These are phyloP conservation scores for Solanum hybrid DNA, from an alignment of 305 asterid genomes.

Conservation along the genomic window DNA sequence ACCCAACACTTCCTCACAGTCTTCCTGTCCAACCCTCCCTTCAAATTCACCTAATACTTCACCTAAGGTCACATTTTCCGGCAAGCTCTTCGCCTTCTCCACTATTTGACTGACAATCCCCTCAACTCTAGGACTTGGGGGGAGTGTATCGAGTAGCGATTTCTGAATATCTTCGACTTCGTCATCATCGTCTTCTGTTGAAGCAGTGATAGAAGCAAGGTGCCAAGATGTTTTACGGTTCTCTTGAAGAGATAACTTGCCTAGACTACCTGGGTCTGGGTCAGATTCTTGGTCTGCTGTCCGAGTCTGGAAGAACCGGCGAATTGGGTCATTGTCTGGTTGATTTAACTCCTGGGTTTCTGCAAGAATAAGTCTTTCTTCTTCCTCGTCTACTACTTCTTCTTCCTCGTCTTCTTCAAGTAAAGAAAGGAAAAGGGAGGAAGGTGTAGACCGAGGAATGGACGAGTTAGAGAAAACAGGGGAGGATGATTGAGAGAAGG, in stretches of 20 bases:
- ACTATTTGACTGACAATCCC: slow-evolving; percentile 51
- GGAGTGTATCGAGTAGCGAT: neutral
- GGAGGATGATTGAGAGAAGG: neutral
- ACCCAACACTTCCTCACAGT: slow-evolving; percentile 63
- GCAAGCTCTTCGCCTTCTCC: slow-evolving; percentile 43
- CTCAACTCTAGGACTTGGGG: slow-evolving; percentile 12
- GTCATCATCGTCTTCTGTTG: neutral
- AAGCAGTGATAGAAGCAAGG: slow-evolving; percentile 22
- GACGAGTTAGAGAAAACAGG: neutral
- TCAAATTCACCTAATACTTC: slow-evolving; percentile 63
- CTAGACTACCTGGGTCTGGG: slow-evolving; percentile 53
- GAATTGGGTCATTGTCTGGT: slow-evolving; percentile 45
- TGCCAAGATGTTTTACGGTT: slow-evolving; percentile 77
- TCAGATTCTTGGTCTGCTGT: slow-evolving; percentile 19
- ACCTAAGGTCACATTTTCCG: slow-evolving; percentile 61
- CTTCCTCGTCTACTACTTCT: slow-evolving; percentile 16
- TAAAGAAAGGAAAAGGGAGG: slow-evolving; percentile 65
- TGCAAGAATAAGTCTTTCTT: slow-evolving; percentile 2
- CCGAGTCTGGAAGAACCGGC: slow-evolving; percentile 57
- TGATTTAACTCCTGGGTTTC: neutral
- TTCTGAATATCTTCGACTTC: neutral
- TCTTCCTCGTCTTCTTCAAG: slow-evolving; percentile 31
- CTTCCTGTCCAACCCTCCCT: slow-evolving; percentile 47
- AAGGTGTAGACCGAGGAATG: slow-evolving; percentile 11
- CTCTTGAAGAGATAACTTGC: slow-evolving; percentile 46